Base-by-base conservation (phyloP, 306 rosid genomes). In the Begonia fuchsioides region DNA sequence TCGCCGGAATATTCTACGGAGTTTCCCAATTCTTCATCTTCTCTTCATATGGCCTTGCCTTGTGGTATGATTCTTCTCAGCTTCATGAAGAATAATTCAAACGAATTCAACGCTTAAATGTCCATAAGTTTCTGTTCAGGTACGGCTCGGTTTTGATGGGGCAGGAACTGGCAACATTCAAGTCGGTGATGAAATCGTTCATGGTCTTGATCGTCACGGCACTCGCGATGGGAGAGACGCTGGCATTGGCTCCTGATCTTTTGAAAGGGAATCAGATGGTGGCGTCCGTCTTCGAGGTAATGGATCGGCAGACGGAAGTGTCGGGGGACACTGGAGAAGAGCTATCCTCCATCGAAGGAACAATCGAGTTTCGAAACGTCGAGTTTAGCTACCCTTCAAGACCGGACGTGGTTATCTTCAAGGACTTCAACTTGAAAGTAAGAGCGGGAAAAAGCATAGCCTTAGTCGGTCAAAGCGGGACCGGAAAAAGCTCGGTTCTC, bases 401-500 rank as follows among this genome's bases (percentile, higher is more conserved):
- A 55, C 95, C 97, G 17, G 85, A 90, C 39, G 86, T 74, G 10
- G 55, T 72, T 55, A 82, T 90, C 62, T 90, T 84, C 67, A 76
- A 64, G 73, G 95, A 84, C 65, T 90, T 90, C 67, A 84, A 69
- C 56, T 71, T 90, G 7, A 73, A 54, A 67, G 87, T 90, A 51
- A 78, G 73, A 39, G 61, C 85, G 16, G 94, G 95, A 15, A 79
- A 71, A 58, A 79, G 87, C 64, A 55, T 84, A 61, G 97, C 97
- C 15, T 61, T 90, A 19, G 95, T 81, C 39, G 95, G 97, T 26
- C 97, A 84, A 71, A 90, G 97, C 57, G 97, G 97, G 16, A 84
- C 97, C 13, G 97, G 97, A n/a, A 90, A 90, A 79, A 90, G 97
- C 87, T 90, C 97, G 20, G 82, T 90, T 55, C 67, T 84, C 52